These are phyloP conservation scores for Saccharomycopsis malanga DNA, from an alignment of 805 yeast species.

Conservation along the genomic window DNA sequence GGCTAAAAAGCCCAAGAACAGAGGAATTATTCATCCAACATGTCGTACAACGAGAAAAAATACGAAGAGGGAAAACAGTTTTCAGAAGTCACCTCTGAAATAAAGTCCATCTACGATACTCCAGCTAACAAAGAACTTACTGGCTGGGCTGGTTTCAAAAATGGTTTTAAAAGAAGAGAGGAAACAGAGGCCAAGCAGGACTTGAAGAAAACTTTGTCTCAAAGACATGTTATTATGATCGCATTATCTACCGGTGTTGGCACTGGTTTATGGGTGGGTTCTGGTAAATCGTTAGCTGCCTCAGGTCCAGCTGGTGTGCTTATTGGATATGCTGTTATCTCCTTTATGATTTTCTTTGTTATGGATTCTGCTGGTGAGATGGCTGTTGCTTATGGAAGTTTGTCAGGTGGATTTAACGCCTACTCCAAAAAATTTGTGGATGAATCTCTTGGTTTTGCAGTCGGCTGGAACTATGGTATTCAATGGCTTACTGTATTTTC, in stretches of 20 bases:
- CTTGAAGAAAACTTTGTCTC: conserved; percentile 28
- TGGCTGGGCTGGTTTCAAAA: conserved; percentile 19
- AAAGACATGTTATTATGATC: conserved; percentile 59
- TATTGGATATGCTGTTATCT: conserved; percentile 52
- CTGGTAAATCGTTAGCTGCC: conserved; percentile 39
- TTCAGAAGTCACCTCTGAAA: too few species aligned
- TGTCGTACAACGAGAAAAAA: too few species aligned
- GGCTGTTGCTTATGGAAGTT: conserved; percentile 50
- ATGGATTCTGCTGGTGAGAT: conserved; percentile 59
- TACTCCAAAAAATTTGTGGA: conserved; percentile 49
- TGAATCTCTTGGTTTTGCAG: conserved; percentile 50
- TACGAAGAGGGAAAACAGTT: too few species aligned
- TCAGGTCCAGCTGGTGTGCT: conserved; percentile 46
- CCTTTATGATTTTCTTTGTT: conserved; percentile 50
- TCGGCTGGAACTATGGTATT: conserved; percentile 55
- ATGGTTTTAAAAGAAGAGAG: conserved; percentile 19
- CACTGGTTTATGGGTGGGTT: conserved; percentile 59
- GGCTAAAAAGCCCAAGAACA: too few species aligned
- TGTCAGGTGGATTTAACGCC: conserved; percentile 59
- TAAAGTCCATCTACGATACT: neutral
- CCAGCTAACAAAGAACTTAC: conserved; percentile 6
- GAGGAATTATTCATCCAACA: too few species aligned
- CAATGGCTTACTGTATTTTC: conserved; percentile 60
- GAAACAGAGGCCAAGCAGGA: neutral
- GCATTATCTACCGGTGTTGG: conserved; percentile 86